These are phyloP conservation scores for Forsythia viridissima DNA, from an alignment of 257 asterid genomes.

Conservation along the genomic window DNA sequence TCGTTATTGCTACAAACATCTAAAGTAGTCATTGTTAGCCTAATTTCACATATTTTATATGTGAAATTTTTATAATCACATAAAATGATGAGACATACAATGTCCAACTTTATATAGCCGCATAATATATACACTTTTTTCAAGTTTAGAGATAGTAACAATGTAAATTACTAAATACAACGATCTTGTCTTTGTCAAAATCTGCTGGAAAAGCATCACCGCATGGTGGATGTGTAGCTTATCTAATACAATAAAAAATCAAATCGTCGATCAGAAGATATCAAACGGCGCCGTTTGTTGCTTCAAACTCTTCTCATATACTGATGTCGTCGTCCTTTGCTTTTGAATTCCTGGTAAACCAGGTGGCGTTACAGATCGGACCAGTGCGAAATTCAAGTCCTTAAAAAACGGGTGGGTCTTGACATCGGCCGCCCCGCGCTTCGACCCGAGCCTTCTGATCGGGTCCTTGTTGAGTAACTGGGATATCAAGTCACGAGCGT, in stretches of 20 bases:
- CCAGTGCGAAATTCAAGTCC: slow-evolving; percentile 79
- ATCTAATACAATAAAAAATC: not conserved
- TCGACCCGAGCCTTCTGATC: slow-evolving; percentile 66
- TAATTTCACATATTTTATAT: too few relatives aligned
- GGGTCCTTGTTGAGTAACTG: slow-evolving; percentile 70
- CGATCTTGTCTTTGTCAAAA: not conserved
- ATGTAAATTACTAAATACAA: slow-evolving; percentile 1
- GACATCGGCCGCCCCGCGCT: slow-evolving; percentile 83
- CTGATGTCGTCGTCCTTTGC: slow-evolving; percentile 37
- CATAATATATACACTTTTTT: slow-evolving; percentile 25
- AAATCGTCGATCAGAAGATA: slow-evolving; percentile 40
- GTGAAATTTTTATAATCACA: too few relatives aligned
- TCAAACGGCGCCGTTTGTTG: slow-evolving; percentile 46
- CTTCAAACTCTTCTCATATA: not conserved
- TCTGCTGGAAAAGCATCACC: not conserved
- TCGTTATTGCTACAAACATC: too few relatives aligned
- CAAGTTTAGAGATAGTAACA: not conserved
- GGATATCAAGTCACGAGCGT: slow-evolving; percentile 68
- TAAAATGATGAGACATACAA: slow-evolving; percentile 11
- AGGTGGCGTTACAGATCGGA: slow-evolving; percentile 70
- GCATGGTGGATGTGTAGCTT: not conserved
- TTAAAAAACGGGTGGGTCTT: slow-evolving; percentile 82
- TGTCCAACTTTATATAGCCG: slow-evolving; percentile 14
- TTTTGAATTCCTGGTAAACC: slow-evolving; percentile 28
- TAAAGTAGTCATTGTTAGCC: too few relatives aligned